Evolutionary conservation across 345 rosid genomes (phyloP).

Genomic region (Sonneratia caseolaris): DNA sequence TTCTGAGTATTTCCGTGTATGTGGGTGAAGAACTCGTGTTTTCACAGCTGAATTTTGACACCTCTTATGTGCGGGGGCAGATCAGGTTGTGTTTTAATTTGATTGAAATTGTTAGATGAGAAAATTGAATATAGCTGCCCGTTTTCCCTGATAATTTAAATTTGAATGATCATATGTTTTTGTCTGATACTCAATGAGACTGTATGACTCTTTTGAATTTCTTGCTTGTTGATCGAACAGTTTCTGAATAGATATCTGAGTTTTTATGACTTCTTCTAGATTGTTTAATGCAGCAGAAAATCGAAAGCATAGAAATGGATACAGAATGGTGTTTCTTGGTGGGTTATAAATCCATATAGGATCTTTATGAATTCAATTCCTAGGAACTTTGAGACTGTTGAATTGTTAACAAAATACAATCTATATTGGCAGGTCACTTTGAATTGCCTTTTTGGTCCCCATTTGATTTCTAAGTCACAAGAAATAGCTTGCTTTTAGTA

Average conservation of each 20-base stretch:
- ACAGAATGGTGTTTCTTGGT: background rate
- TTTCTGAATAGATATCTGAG: background rate
- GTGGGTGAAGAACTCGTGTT: background rate
- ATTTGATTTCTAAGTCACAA: background rate
- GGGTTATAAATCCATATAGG: background rate
- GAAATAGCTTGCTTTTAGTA: background rate
- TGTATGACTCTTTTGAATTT: background rate
- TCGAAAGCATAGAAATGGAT: background rate
- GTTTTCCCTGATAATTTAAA: background rate
- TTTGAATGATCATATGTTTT: background rate
- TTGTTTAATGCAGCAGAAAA: background rate
- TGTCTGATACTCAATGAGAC: background rate
- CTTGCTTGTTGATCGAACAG: background rate
- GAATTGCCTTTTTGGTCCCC: background rate
- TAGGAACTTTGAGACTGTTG: background rate
- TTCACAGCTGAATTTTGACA: background rate
- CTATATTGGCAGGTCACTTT: background rate
- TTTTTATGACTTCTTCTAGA: background rate
- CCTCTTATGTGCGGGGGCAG: background rate
- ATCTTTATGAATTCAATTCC: background rate
- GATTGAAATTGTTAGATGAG: background rate
- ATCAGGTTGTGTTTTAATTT: background rate
- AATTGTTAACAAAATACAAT: background rate
- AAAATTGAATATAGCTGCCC: background rate
- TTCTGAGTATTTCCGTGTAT: background rate